Evolutionary conservation across 441 rosid species (phyloP), one percentile per base, ranked within the genome.

Genomic region (Pelargonium citronellum): DNA sequence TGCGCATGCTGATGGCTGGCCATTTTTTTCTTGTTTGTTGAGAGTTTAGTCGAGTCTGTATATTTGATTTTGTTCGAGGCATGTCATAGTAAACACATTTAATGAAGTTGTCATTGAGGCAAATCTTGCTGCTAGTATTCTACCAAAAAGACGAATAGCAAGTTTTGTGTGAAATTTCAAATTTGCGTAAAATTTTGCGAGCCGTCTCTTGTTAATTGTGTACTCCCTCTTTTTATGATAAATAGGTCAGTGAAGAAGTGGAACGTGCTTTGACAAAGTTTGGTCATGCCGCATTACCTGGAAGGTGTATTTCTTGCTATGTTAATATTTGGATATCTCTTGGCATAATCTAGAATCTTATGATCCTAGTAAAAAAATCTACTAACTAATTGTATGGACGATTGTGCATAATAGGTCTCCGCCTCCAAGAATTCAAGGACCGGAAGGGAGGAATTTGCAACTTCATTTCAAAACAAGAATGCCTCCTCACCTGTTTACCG

Each of bases 221-320:
- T 34, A 53, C 67, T 65, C 12, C 44, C 22, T 30, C 27, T 71
- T 74, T 60, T 74, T 81, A 76, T 49, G 77, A 69, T 68, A 67
- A 53, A 72, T 83, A 96, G 99, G 99, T 96, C 37, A 96, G 99
- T 5, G 99, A 96, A 81, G 99, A 96, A 80, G 97, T 96, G 49
- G 99, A 95, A 79, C 97, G 99, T 72, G 99, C 99, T 78, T 87
- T 95, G 73, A 92, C 98, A 12, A 96, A 90, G 83, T 55, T 92
- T 74, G 98, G 92, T 22, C 96, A 96, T 79, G 85, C 99, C 69
- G 85, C 92, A 80, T 84, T 91, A 70, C 84, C 72, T 79, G 94
- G 95, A 83, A 85, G 95, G 99, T 91, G 9, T 39, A 37, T 27
- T 27, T 1, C 67, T 70, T 16, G 47, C 43, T 3, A 41, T 69